Base-by-base conservation (phyloP, 306 rosid species). In the Castanea sativa region DNA sequence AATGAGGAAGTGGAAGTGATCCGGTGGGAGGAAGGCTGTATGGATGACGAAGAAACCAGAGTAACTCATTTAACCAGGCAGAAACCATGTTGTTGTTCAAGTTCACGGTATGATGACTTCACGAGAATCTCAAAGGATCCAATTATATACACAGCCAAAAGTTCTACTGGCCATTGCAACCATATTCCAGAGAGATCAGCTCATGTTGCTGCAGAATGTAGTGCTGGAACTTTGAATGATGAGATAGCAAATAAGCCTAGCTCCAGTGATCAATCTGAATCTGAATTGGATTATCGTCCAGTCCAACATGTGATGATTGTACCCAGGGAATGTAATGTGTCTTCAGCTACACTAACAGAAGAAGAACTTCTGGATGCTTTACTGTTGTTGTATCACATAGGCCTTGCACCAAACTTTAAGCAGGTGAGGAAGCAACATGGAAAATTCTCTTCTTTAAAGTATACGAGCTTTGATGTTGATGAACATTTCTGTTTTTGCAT, bases 61-160 rank as follows among this genome's bases (percentile, higher is more conserved):
- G 90, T 90, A 58, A 91, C 98, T 76, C 99, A 95, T 90, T 85
- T 88, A 79, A 89, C 90, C 60, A 82, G 87, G 69, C 89, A 88
- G 85, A 91, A 93, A 85, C 99, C 99, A 11, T 93, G 99, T 84
- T 95, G 99, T 76, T 95, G 99, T 80, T 93, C 97, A 77, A 84
- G 96, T 78, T 93, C 97, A 77, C 84, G 83, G 84, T 90, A 90
- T 64, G 95, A 93, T 73, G 97, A 93, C 76, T 90, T 86, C 68
- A 55, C 92, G 41, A 87, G 92, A 87, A 87, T 71, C 77, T 88
- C 83, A 43, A 95, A 91, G 85, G 76, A 86, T 81, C 96, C 98
- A 21, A 87, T 91, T 74, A 87, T 81, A 71, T 73, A 83, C 88
- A 76, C 71, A 58, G 85, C 83, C 73, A 95, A 87, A 88, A 90